Conservation (phyloP, 169 alveolate species). For the Nephromyces sp. region DNA sequence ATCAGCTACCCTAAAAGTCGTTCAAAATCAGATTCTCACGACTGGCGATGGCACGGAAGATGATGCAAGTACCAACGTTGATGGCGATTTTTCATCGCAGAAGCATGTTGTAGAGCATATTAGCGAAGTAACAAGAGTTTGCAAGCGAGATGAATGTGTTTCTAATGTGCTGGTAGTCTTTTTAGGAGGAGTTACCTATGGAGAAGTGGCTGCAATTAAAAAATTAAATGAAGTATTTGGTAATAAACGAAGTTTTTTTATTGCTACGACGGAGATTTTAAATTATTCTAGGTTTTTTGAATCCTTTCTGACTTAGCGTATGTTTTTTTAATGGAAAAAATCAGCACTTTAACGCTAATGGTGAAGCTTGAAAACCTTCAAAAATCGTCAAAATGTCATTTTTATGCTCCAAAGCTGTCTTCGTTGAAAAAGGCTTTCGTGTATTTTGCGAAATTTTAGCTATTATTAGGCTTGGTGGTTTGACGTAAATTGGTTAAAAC, state of each 20-base stretch:
- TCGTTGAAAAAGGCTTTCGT: no score
- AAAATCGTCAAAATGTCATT: no score
- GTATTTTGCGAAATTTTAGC: no score
- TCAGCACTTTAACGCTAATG: no score
- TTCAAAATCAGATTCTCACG: background rate
- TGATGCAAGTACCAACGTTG: background rate
- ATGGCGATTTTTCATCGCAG: background rate
- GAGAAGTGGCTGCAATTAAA: constrained; percentile 54
- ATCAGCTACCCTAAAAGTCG: background rate
- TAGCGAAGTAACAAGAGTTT: background rate
- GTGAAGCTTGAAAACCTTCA: no score
- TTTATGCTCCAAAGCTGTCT: no score
- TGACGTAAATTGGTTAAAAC: no score
- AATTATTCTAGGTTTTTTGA: no score
- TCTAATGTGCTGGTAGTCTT: constrained; percentile 34
- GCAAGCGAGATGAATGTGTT: background rate
- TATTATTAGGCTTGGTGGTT: no score
- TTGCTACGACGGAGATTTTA: background rate
- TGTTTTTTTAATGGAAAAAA: no score
- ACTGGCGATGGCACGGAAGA: background rate
- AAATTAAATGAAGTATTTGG: constrained; percentile 29
- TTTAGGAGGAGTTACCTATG: constrained; percentile 53
- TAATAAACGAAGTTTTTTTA: background rate
- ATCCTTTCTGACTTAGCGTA: no score
- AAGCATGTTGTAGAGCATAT: background rate